phyloP scores from a whole-genome alignment of 176 grass and related monocot species.

The Cenchrus purpureus region DNA sequence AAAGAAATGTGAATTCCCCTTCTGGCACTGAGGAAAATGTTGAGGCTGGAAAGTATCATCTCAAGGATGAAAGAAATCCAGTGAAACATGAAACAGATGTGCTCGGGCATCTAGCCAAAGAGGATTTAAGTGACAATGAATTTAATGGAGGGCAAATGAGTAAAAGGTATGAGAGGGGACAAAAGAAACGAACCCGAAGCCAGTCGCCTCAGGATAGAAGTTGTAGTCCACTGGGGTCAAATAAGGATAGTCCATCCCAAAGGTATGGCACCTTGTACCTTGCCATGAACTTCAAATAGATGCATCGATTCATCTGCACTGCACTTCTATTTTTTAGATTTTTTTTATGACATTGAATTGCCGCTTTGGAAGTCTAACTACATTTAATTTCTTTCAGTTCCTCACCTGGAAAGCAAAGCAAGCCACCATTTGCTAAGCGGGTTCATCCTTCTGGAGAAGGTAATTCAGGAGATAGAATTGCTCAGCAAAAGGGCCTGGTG shows the following conservation, averaged over 20 bases:
- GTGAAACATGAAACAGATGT: conserved; percentile 51
- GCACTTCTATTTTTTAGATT: conserved; percentile 1
- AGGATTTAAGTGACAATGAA: conserved; percentile 57
- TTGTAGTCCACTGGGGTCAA: conserved; percentile 32
- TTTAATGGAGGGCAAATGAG: conserved; percentile 49
- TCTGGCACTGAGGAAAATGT: conserved; percentile 2
- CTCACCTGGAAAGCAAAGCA: conserved; percentile 58
- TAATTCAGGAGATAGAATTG: conserved; percentile 29
- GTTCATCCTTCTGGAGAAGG: conserved; percentile 33
- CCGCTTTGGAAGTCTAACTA: conserved; percentile 35
- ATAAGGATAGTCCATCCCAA: conserved; percentile 30
- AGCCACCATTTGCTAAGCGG: conserved; percentile 45
- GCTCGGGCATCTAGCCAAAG: conserved; percentile 42
- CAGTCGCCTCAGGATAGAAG: conserved; percentile 52
- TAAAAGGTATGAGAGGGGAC: conserved; percentile 35
- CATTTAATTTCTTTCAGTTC: conserved; percentile 58
- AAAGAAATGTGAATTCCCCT: conserved; percentile 33
- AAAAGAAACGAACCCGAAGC: conserved; percentile 49
- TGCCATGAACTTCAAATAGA: conserved; percentile 14
- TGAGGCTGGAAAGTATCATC: conserved; percentile 47
- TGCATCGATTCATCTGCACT: conserved; percentile 25
- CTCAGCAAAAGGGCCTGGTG: conserved; percentile 12
- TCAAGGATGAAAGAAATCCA: conserved; percentile 38
- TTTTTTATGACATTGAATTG: not conserved
- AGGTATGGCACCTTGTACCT: conserved; percentile 47